phyloP scores from a whole-genome alignment of 768 basidiomycete genomes.

The Leccinellum luteum region DNA sequence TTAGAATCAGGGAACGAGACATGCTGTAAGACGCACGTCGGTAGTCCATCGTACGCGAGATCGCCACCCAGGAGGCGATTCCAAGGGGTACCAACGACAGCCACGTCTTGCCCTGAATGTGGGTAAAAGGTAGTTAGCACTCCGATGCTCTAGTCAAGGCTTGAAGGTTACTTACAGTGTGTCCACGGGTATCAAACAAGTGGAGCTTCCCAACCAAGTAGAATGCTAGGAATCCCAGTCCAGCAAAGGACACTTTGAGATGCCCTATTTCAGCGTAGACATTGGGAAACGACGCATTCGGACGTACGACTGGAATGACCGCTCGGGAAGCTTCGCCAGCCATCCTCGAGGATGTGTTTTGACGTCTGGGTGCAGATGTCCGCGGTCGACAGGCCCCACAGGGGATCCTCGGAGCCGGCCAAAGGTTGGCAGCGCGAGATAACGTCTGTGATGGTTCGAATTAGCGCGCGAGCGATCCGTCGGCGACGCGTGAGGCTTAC shows the following conservation, averaged over 20 bases:
- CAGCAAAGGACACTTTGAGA: conserved; percentile 79
- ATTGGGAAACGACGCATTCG: background rate
- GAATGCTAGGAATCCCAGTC: conserved; percentile 83
- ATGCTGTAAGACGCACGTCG: conserved; percentile 54
- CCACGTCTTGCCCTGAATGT: conserved; percentile 72
- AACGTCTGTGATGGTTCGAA: conserved; percentile 15
- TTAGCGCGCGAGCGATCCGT: background rate
- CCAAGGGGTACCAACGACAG: conserved; percentile 69
- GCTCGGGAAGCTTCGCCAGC: conserved; percentile 89
- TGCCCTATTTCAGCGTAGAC: background rate
- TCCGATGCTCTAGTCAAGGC: background rate
- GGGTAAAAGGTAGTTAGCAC: background rate
- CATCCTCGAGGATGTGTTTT: conserved; percentile 58
- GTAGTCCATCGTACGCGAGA: conserved; percentile 91
- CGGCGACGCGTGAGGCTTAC: conserved; percentile 31
- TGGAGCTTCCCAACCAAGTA: conserved; percentile 92
- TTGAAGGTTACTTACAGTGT: conserved; percentile 46
- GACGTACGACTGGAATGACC: conserved; percentile 83
- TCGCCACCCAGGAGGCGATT: conserved; percentile 69
- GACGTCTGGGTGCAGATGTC: conserved; percentile 78
- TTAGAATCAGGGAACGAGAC: background rate
- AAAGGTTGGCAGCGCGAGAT: conserved; percentile 57
- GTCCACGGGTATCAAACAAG: conserved; percentile 78
- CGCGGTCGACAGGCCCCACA: conserved; percentile 66
- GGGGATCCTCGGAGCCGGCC: conserved; percentile 59